Evolutionary conservation across 495 filamentous ascomycete species (phyloP), one percentile per base, ranked within the genome.

Genomic region (Penicillium odoratum): DNA sequence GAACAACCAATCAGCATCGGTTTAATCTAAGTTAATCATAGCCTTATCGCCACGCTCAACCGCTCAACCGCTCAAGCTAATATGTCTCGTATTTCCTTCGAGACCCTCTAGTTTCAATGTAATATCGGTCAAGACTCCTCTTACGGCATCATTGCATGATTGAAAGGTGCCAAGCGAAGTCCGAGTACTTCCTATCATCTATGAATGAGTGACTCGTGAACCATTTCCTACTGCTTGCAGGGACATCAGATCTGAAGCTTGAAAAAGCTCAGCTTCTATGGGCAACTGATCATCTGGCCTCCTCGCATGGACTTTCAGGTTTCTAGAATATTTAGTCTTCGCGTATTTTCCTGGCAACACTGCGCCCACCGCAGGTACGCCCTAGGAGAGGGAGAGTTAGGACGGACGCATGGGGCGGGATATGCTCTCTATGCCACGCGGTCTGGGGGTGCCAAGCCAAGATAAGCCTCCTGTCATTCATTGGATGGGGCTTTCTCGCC

Each of bases 381-480:
- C 28, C 50, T 34, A 29, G 15, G 36, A 48, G 53, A 62, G 21
- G 21, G 21, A 2, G 21, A 21, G 21, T 21, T 21, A 21, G 21
- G 21, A 21, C 21, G 21, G 21, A 63, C 57, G 57, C 63, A 63
- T 57, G 60, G 60, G 30, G 51, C 53, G 56, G 54, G 40, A 56
- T 25, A 33, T 16, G 38, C 2, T 44, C 46, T 15, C 46, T 15
- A 18, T 29, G 52, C 52, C 58, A 61, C 51, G 62, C 62, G 62
- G 56, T 56, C 48, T 21, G 48, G 51, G 44, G 45, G 16, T 33
- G 53, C 54, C 53, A 60, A 57, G 63, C 38, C 57, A 1, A 60
- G 70, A 73, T 73, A 73, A 70, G 66, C 62, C 56, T 55, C 47
- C 3, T 8, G 8, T n/a, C 53, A 45, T 53, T 59, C 56, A 73